These are phyloP conservation scores for Tricholoma saponaceum DNA, from an alignment of 768 basidiomycete species.

Conservation along the genomic window DNA sequence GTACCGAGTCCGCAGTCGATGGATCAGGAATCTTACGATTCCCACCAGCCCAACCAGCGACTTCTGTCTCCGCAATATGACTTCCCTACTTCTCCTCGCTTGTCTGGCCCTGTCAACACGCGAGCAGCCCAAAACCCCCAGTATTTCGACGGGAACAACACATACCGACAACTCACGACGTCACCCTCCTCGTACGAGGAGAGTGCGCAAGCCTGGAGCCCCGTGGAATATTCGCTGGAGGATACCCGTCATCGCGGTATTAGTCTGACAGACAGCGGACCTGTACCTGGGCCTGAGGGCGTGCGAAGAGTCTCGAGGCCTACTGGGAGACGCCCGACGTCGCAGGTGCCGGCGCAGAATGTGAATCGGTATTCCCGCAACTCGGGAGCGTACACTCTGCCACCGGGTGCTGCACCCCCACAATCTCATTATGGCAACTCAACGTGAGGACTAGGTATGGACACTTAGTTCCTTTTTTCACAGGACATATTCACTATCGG, in stretches of 20 bases:
- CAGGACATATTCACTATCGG: conserved; percentile 2
- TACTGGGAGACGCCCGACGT: conserved; percentile 50
- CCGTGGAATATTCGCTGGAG: conserved; percentile 26
- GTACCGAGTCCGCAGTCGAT: conserved; percentile 36
- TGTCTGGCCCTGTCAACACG: conserved; percentile 17
- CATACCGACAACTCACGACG: conserved; percentile 47
- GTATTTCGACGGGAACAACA: conserved; percentile 42
- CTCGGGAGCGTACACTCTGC: conserved; percentile 48
- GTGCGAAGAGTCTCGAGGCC: conserved; percentile 77
- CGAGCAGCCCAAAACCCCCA: conserved; percentile 21
- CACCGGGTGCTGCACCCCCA: conserved; percentile 74
- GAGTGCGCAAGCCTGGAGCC: not conserved
- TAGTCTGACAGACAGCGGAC: conserved; percentile 77
- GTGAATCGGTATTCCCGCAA: conserved; percentile 68
- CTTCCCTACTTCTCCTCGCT: conserved; percentile 18
- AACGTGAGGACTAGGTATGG: not conserved
- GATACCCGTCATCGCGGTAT: conserved; percentile 55
- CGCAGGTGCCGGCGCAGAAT: conserved; percentile 49
- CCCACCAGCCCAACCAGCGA: conserved; percentile 22
- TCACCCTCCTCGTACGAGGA: conserved; percentile 38
- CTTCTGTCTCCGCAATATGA: conserved; percentile 25
- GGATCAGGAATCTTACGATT: conserved; percentile 38
- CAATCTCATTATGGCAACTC: conserved; percentile 30
- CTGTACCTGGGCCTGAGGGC: conserved; percentile 72
- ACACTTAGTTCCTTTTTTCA: not conserved